phyloP scores from a whole-genome alignment of 73 alveolate species.

The Paramecium primaurelia region DNA sequence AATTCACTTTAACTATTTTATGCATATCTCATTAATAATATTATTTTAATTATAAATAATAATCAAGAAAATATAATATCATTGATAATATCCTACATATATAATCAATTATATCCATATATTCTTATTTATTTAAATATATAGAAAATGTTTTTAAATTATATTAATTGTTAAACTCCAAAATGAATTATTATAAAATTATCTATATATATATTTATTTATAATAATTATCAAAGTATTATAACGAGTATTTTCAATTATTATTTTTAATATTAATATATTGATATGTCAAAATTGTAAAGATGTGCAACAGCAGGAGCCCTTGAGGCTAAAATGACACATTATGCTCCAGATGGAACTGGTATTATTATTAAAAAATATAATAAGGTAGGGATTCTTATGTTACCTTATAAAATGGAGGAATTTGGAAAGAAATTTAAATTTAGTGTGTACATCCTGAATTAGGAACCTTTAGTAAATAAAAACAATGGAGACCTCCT shows the following conservation, averaged over 20 bases:
- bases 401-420: neutral
- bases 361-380: neutral
- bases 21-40: neutral
- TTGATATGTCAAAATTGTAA: neutral
- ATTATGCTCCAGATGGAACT: neutral
- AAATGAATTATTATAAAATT: no score
- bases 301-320: conserved; percentile 3
- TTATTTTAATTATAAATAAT: neutral
- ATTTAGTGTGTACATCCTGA: neutral
- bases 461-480: neutral
- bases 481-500: neutral
- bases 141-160: no score
- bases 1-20: neutral
- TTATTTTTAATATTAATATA: no score
- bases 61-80: neutral
- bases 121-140: no score
- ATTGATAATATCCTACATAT: no score
- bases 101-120: no score
- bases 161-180: no score
- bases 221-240: neutral
- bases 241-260: neutral
- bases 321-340: neutral
- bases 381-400: neutral
- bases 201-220: no score
- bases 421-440: conserved; percentile 8